Percentiles rank a stretch among this genome's conserved stretches.
phyloP scores from a whole-genome alignment of 2,329 filamentous ascomycete genomes.

The Fusarium fracticaudum region DNA sequence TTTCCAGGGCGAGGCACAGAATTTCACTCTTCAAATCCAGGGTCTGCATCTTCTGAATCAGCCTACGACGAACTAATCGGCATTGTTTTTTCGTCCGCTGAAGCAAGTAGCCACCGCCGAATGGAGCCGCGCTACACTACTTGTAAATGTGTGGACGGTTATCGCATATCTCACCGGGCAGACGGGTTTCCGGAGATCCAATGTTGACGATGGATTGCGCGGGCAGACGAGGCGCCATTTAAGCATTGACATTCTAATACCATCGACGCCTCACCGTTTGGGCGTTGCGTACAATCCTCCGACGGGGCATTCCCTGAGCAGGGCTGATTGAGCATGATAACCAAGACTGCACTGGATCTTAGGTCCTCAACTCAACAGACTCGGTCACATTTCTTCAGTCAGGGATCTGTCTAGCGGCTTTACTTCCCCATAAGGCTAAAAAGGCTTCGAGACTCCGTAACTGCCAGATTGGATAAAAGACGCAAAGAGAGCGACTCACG shows the following conservation, averaged over 20 bases:
- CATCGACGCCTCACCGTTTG: slow-evolving; percentile 34
- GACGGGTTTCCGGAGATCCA: neutral
- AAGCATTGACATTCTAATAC: slow-evolving; percentile 15
- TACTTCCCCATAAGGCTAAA: slow-evolving; percentile 26
- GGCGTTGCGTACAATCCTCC: neutral
- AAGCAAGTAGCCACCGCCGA: slow-evolving; percentile 27
- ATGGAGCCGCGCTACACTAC: slow-evolving; percentile 13
- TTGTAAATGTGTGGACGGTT: neutral
- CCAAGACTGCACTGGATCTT: neutral
- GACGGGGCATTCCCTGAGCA: slow-evolving; percentile 3
- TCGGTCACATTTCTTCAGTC: neutral
- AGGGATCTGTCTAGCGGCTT: slow-evolving; percentile 2
- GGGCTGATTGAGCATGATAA: neutral
- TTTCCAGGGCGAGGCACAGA: neutral
- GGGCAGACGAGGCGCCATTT: slow-evolving; percentile 9
- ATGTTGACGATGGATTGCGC: neutral
- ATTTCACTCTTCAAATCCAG: slow-evolving; percentile 16
- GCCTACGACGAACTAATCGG: neutral
- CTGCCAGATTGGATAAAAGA: slow-evolving; percentile 28
- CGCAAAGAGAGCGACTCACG: slow-evolving; percentile 31
- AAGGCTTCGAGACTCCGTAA: slow-evolving; percentile 14
- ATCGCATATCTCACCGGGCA: neutral
- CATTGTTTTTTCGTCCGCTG: slow-evolving; percentile 12
- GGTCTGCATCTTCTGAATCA: slow-evolving; percentile 3
- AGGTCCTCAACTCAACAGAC: neutral